These are phyloP conservation scores for Candida lessepsii DNA, from an alignment of 805 yeast genomes.

Conservation along the genomic window DNA sequence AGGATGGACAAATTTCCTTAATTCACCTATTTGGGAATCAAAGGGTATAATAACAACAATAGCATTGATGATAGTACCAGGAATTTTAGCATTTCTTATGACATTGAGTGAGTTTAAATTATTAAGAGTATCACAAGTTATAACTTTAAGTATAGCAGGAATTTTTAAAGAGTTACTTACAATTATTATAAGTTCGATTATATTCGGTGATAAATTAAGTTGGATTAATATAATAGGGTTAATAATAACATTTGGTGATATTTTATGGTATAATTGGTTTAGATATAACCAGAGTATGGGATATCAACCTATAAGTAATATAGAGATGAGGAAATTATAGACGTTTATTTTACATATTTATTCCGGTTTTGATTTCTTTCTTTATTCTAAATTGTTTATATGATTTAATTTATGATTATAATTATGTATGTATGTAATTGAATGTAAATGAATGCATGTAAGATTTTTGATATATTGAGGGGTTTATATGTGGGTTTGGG, in stretches of 20 bases:
- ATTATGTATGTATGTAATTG: too few relatives aligned
- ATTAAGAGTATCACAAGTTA: conserved; percentile 75
- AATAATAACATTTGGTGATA: conserved; percentile 70
- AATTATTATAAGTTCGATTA: conserved; percentile 61
- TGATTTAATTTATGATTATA: too few relatives aligned
- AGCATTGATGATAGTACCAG: conserved; percentile 70
- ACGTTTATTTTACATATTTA: not conserved
- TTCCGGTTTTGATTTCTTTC: too few relatives aligned
- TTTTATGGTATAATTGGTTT: conserved; percentile 77
- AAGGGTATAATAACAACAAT: conserved; percentile 58
- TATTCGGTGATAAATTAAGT: conserved; percentile 74
- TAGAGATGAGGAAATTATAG: conserved; percentile 7
- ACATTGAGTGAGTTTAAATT: conserved; percentile 85
- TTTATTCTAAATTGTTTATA: too few relatives aligned
- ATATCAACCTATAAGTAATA: not conserved
- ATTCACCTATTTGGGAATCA: conserved; percentile 62
- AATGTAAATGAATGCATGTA: too few relatives aligned
- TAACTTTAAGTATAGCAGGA: conserved; percentile 88
- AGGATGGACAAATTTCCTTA: conserved; percentile 54
- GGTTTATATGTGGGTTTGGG: too few relatives aligned
- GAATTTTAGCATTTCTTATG: conserved; percentile 83
- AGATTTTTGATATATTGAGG: too few relatives aligned
- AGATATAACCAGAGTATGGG: conserved; percentile 31
- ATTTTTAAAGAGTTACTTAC: conserved; percentile 90
- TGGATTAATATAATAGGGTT: conserved; percentile 72